Evolutionary conservation across 2,329 filamentous ascomycete genomes (phyloP).

Genomic region (Aspergillus carbonarius): DNA sequence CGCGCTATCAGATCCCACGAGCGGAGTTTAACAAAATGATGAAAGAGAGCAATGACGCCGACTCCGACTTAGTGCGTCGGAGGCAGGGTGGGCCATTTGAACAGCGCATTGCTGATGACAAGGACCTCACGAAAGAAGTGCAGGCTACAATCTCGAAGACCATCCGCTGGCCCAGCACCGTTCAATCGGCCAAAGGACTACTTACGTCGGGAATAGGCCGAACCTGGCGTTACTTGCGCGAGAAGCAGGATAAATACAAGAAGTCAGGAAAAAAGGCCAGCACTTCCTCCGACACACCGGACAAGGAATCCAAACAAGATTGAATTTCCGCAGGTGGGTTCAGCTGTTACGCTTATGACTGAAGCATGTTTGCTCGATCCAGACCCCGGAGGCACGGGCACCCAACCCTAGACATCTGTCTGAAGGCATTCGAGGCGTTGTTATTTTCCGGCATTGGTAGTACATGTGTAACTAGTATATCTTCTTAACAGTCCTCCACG

Average conservation of each 20-base stretch:
- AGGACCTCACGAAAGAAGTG: slow-evolving; percentile 68
- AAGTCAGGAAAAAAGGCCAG: slow-evolving; percentile 34
- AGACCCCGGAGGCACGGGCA: not conserved
- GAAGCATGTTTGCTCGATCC: slow-evolving; percentile 7
- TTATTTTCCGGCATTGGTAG: slow-evolving; percentile 6
- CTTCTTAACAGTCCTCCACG: not conserved
- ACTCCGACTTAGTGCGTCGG: slow-evolving; percentile 64
- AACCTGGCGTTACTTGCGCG: slow-evolving; percentile 72
- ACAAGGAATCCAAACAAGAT: slow-evolving; percentile 23
- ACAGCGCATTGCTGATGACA: slow-evolving; percentile 72
- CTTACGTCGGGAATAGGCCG: slow-evolving; percentile 73
- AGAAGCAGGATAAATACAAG: slow-evolving; percentile 71
- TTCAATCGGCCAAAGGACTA: slow-evolving; percentile 80
- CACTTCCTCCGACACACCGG: slow-evolving; percentile 16
- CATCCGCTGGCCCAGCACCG: slow-evolving; percentile 86
- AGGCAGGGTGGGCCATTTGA: slow-evolving; percentile 84
- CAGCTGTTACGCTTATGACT: slow-evolving; percentile 7
- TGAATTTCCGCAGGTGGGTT: slow-evolving; percentile 9
- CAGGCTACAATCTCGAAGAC: slow-evolving; percentile 79
- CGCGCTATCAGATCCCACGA: slow-evolving; percentile 81
- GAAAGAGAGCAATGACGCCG: slow-evolving; percentile 68
- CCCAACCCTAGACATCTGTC: slow-evolving; percentile 10
- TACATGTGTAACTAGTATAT: slow-evolving; percentile 14
- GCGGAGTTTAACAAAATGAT: slow-evolving; percentile 84
- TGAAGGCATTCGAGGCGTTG: slow-evolving; percentile 20